Evolutionary conservation across 2,329 filamentous ascomycete species (phyloP).

Genomic region (Stagonosporopsis chrysanthemi): DNA sequence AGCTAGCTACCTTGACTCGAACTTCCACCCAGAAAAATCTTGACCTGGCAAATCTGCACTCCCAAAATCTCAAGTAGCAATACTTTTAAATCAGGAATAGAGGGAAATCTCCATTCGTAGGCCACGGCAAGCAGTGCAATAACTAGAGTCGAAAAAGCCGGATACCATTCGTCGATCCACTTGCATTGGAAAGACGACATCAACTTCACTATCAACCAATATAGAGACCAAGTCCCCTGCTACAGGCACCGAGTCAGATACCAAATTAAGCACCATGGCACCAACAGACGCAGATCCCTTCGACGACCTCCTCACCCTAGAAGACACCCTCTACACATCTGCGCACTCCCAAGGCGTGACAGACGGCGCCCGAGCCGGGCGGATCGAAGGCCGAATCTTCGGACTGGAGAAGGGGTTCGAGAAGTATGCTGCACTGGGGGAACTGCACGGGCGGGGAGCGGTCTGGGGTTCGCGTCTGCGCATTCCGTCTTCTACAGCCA

Average conservation of each 20-base stretch:
- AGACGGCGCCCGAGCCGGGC: slow-evolving; percentile 80
- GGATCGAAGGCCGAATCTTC: slow-evolving; percentile 87
- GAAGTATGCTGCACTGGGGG: slow-evolving; percentile 84
- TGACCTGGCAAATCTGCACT: neutral
- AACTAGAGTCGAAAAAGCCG: neutral
- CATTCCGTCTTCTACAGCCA: neutral
- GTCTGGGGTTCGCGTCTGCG: slow-evolving; percentile 80
- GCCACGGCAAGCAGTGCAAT: neutral
- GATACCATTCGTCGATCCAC: neutral
- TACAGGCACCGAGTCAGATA: neutral
- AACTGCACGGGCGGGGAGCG: slow-evolving; percentile 76
- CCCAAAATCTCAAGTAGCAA: neutral
- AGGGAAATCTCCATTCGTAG: neutral
- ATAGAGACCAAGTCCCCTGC: neutral
- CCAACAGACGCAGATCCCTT: slow-evolving; percentile 55
- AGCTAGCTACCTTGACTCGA: slow-evolving; percentile 14
- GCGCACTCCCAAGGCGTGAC: slow-evolving; percentile 77
- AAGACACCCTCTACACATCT: slow-evolving; percentile 78
- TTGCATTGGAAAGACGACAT: neutral
- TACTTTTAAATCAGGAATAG: neutral
- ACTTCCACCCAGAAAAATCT: slow-evolving; percentile 2
- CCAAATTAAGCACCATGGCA: slow-evolving; percentile 5
- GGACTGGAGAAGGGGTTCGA: slow-evolving; percentile 93
- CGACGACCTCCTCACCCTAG: slow-evolving; percentile 65
- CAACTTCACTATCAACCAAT: neutral